These are phyloP conservation scores for Eucalyptus globulus DNA, from an alignment of 345 rosid species.

Conservation along the genomic window DNA sequence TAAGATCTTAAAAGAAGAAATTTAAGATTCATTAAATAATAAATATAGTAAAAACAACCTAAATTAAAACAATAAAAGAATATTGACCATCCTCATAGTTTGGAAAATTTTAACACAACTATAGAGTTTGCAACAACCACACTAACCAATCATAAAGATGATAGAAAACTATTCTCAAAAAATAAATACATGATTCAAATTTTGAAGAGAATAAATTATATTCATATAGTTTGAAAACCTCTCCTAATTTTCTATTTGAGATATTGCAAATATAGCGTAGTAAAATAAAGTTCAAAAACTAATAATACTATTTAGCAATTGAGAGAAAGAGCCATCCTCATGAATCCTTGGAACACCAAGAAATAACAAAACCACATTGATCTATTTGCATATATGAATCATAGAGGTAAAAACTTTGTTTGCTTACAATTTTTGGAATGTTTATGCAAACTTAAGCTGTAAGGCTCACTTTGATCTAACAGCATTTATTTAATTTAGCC, in stretches of 20 bases:
- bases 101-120: background rate
- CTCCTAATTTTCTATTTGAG: background rate
- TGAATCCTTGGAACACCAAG: background rate
- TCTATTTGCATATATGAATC: background rate
- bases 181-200: background rate
- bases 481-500: background rate
- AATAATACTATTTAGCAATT: background rate
- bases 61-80: background rate
- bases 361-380: background rate
- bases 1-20: background rate
- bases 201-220: background rate
- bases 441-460: background rate
- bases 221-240: background rate
- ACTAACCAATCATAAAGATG: background rate
- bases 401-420: background rate
- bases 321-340: background rate
- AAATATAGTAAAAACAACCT: background rate
- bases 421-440: background rate
- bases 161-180: background rate
- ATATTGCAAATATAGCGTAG: background rate
- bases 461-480: background rate
- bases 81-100: background rate
- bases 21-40: background rate
- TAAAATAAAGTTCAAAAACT: background rate
- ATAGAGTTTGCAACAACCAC: background rate